Percentiles rank a stretch among this genome's conserved stretches.
Conservation (phyloP, 805 yeast species). For the Lipomyces anomalus region DNA sequence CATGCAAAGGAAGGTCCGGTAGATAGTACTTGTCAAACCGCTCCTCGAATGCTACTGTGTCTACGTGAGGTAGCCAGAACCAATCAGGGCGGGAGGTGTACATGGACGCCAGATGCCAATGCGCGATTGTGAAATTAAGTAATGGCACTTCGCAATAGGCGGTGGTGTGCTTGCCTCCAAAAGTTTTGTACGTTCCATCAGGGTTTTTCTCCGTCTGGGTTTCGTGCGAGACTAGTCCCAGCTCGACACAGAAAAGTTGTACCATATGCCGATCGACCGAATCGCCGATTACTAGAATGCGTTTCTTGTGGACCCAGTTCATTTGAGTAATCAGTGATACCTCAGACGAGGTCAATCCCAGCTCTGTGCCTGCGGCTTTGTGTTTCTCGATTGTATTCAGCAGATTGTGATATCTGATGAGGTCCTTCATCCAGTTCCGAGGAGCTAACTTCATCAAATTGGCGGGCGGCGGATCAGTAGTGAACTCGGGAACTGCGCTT, state of each 20-base stretch:
- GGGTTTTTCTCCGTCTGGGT: background rate
- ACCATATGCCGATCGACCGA: constrained; percentile 21
- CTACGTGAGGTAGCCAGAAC: constrained; percentile 20
- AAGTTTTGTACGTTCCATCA: too few species aligned
- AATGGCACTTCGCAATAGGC: constrained; percentile 8
- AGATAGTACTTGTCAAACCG: constrained; percentile 12
- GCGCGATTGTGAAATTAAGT: constrained; percentile 17
- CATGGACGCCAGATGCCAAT: constrained; percentile 21
- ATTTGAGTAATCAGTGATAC: constrained; percentile 8
- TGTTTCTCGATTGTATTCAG: background rate
- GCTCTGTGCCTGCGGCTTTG: background rate
- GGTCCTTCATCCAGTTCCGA: constrained; percentile 13
- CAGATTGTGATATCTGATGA: constrained; percentile 2
- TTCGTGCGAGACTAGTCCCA: background rate
- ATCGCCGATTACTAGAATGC: constrained; percentile 19
- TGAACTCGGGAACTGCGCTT: constrained; percentile 10
- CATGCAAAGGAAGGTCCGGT: too few species aligned
- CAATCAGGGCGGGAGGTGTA: constrained; percentile 19
- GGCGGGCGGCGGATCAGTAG: constrained; percentile 9
- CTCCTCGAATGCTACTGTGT: constrained; percentile 20
- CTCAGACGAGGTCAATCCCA: constrained; percentile 4
- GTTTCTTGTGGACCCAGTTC: constrained; percentile 20
- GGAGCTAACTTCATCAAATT: constrained; percentile 6
- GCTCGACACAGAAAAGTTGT: constrained; percentile 14
- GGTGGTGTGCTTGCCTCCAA: constrained; percentile 21